Evolutionary conservation across 2,329 filamentous ascomycete genomes (phyloP).

Genomic region (Pyrenochaeta sp.): DNA sequence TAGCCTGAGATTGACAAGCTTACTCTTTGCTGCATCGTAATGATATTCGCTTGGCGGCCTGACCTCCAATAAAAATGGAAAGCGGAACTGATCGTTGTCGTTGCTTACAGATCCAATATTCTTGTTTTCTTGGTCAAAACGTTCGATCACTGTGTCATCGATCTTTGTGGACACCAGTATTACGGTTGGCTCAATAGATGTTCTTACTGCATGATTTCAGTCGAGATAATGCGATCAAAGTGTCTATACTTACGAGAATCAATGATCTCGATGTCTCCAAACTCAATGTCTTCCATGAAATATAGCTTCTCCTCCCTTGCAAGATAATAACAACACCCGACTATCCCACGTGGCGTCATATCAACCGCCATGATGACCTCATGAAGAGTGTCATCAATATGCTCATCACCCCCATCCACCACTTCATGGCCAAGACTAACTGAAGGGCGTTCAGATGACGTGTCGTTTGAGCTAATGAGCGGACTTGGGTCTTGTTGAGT

Average conservation of each 20-base stretch:
- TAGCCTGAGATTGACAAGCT: conserved; percentile 67
- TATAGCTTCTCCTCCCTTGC: conserved; percentile 74
- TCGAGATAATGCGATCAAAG: conserved; percentile 6
- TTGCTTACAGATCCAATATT: conserved; percentile 40
- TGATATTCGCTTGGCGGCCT: conserved; percentile 77
- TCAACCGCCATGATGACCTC: conserved; percentile 85
- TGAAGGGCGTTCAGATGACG: conserved; percentile 7
- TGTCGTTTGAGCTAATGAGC: conserved; percentile 1
- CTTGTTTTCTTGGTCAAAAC: conserved; percentile 55
- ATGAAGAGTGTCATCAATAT: conserved; percentile 61
- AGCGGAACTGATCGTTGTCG: conserved; percentile 57
- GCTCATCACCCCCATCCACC: conserved; percentile 28
- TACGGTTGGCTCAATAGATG: conserved; percentile 69
- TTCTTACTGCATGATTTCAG: conserved; percentile 58
- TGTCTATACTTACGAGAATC: conserved; percentile 52
- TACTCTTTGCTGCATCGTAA: conserved; percentile 71
- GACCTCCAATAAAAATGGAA: conserved; percentile 71
- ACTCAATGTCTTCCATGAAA: conserved; percentile 78
- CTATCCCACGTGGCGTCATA: conserved; percentile 71
- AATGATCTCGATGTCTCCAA: conserved; percentile 71
- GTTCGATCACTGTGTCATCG: conserved; percentile 58
- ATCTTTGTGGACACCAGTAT: conserved; percentile 66
- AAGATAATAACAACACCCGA: conserved; percentile 87
- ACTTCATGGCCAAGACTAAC: not conserved
- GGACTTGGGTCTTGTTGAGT: not conserved